Conservation (phyloP, 2,329 filamentous ascomycete genomes). For the Colletotrichum sp. region DNA sequence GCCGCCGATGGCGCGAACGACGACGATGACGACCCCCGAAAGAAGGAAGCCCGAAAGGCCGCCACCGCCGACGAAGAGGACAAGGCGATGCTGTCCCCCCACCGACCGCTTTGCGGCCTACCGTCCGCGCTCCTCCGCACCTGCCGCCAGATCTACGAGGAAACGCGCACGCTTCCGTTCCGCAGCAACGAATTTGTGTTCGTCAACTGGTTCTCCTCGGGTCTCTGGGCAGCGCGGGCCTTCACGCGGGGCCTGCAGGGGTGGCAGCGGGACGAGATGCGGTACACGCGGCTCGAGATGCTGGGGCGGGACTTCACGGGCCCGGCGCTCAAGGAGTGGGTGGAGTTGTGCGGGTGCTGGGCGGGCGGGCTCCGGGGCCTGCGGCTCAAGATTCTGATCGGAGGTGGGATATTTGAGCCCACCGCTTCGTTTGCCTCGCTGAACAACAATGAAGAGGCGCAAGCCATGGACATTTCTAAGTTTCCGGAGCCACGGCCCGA, state of each 20-base stretch:
- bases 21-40: background rate
- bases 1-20: background rate
- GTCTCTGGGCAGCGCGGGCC: slow-evolving; percentile 43
- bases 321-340: slow-evolving; percentile 36
- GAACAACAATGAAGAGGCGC: slow-evolving; percentile 11
- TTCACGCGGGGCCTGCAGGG: slow-evolving; percentile 37
- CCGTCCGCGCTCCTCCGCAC: slow-evolving; percentile 44
- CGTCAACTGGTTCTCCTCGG: slow-evolving; percentile 50
- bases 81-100: slow-evolving; percentile 31
- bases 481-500: slow-evolving; percentile 21
- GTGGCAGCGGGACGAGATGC: slow-evolving; percentile 49
- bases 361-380: slow-evolving; percentile 40
- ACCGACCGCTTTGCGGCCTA: slow-evolving; percentile 42
- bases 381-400: slow-evolving; percentile 42
- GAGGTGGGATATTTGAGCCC: slow-evolving; percentile 25
- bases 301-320: slow-evolving; percentile 40
- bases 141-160: slow-evolving; percentile 46
- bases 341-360: slow-evolving; percentile 40
- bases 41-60: background rate
- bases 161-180: slow-evolving; percentile 46
- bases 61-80: background rate
- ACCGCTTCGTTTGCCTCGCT: slow-evolving; percentile 6
- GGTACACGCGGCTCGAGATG: slow-evolving; percentile 47
- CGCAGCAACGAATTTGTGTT: slow-evolving; percentile 51
- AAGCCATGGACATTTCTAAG: slow-evolving; percentile 27